Evolutionary conservation across 805 yeast species (phyloP), one percentile per base, ranked within the genome.

Genomic region (Candida awuae): DNA sequence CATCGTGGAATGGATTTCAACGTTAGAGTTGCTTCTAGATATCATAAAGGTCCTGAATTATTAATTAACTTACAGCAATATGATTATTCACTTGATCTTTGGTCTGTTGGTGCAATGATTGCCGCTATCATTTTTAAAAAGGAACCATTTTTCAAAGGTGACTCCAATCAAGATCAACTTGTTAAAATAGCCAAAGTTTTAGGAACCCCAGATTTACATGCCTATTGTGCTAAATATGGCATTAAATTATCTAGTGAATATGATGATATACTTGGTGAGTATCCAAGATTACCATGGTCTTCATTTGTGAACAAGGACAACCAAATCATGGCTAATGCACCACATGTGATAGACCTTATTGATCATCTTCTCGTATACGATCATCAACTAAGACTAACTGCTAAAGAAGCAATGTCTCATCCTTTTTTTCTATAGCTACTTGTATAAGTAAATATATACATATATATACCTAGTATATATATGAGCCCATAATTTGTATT

Each of bases 91-190:
- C 67, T 87, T 41, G 96, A 87, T 59, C 59, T 87, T 52, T 87
- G 96, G 96, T 80, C 94, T 10, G 80, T 75, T 46, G 96, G 95
- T 13, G 88, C 95, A 43, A 85, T 84, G 85, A 65, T 87, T 35
- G 95, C 95, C 8, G 80, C 92, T 10, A 84, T 87, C 59, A 78
- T 85, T 25, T 85, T 86, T 66, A 83, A 81, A 55, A 83, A 79
- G 55, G 96, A 87, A 54, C 96, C 96, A 10, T 84, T 87, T 48
- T 87, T 87, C 72, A 90, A 84, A 58, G 96, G 95, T 16, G 80
- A 84, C 45, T 82, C 94, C 16, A 87, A 87, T 59, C 84, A 87
- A 29, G 95, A 87, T 63, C 96, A 87, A 63, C 66, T 87, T 53
- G 94, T 87, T 18, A 88, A 85, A 59, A 86, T 87, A 46, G 95